A percentile compares a stretch with the other conserved stretches of the same genome.
Evolutionary conservation across 2,329 filamentous ascomycete genomes (phyloP).

Genomic region (Myriosclerotinia duriaeana): DNA sequence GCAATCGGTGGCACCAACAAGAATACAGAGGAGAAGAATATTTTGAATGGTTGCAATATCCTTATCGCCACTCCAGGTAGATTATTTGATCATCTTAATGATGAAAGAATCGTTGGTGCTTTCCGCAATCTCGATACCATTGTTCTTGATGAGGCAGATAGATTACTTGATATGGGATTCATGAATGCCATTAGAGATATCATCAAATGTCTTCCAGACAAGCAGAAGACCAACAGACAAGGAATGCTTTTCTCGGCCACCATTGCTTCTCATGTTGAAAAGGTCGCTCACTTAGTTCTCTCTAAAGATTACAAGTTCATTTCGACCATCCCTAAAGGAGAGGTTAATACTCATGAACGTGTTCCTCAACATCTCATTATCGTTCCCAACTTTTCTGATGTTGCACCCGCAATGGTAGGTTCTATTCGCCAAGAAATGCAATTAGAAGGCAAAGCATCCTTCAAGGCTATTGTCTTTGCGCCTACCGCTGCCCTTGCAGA

Average conservation of each 20-base stretch:
- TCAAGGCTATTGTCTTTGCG: conserved; percentile 96
- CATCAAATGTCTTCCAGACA: conserved; percentile 60
- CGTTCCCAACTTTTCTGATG: conserved; percentile 69
- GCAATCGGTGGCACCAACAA: conserved; percentile 95
- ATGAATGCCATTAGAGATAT: conserved; percentile 64
- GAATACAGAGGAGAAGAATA: conserved; percentile 61
- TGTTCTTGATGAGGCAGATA: conserved; percentile 94
- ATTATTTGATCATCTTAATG: conserved; percentile 70
- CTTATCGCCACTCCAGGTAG: conserved; percentile 89
- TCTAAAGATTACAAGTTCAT: conserved; percentile 80
- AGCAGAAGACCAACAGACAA: conserved; percentile 67
- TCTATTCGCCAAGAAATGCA: conserved; percentile 63
- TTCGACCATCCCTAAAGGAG: conserved; percentile 80
- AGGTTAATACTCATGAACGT: conserved; percentile 78
- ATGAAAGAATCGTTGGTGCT: conserved; percentile 46
- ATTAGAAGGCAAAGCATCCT: conserved; percentile 49
- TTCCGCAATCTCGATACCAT: conserved; percentile 75
- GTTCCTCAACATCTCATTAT: conserved; percentile 78
- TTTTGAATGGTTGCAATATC: conserved; percentile 79
- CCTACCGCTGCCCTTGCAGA: conserved; percentile 74
- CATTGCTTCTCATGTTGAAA: conserved; percentile 78
- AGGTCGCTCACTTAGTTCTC: conserved; percentile 77
- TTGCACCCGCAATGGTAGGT: conserved; percentile 75
- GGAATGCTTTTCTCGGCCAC: conserved; percentile 96
- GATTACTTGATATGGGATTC: conserved; percentile 96